Conservation (phyloP, 805 yeast genomes). For the Kuraishia cidri region DNA sequence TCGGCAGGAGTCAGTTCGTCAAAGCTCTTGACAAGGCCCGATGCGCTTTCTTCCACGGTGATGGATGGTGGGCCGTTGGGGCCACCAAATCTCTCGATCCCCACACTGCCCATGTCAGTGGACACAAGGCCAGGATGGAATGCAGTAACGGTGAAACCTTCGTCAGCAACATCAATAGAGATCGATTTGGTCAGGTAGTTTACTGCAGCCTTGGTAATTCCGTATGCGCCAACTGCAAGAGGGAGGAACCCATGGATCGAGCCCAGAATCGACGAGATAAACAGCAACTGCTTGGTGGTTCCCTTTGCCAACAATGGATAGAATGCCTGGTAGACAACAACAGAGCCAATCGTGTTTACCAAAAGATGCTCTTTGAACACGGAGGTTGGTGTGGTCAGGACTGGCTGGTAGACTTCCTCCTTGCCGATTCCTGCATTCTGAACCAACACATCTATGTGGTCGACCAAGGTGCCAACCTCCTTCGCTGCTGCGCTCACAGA, state of each 20-base stretch:
- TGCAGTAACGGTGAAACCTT: conserved; percentile 18
- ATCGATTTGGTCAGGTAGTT: conserved; percentile 19
- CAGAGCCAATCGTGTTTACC: conserved; percentile 15
- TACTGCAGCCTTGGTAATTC: conserved; percentile 27
- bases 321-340: conserved; percentile 10
- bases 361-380: conserved; percentile 7
- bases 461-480: not conserved
- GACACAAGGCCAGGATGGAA: conserved; percentile 30
- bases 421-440: conserved; percentile 1
- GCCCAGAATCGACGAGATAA: conserved; percentile 17
- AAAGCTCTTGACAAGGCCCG: not conserved
- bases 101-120: conserved; percentile 21
- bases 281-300: conserved; percentile 14
- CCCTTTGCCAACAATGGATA: conserved; percentile 12
- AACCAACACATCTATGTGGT: conserved; percentile 1
- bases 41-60: conserved; percentile 9
- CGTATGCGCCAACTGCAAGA: conserved; percentile 19
- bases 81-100: not conserved
- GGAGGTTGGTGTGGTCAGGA: not conserved
- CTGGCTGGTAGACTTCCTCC: not conserved
- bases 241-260: conserved; percentile 10
- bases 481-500: not conserved
- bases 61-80: conserved; percentile 3
- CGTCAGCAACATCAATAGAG: conserved; percentile 14
- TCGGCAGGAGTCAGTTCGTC: not conserved